phyloP scores from a whole-genome alignment of 257 asterid genomes.

The Solanum boliviense region DNA sequence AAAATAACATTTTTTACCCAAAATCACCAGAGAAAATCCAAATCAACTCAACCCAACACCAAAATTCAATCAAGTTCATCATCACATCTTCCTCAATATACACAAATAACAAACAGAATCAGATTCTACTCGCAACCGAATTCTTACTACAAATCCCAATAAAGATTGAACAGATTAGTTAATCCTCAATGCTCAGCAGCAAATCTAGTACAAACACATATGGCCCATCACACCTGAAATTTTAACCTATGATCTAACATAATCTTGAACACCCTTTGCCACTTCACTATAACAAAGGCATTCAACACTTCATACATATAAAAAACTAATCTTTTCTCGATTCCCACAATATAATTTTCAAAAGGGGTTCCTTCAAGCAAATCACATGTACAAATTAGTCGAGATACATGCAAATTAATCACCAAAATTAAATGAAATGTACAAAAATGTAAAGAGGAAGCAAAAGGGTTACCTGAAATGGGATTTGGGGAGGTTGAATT shows the following conservation, averaged over 20 bases:
- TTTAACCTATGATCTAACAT: not conserved
- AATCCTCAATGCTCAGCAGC: not conserved
- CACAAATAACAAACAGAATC: not conserved
- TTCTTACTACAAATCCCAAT: not conserved
- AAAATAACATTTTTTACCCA: not conserved
- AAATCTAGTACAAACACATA: not conserved
- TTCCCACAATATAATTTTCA: not conserved
- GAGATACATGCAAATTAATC: accelerated
- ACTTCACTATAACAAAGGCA: not conserved
- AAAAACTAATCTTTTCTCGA: not conserved
- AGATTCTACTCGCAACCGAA: not conserved
- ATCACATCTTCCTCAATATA: not conserved
- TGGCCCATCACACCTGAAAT: not conserved
- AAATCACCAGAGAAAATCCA: not conserved
- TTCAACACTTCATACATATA: not conserved
- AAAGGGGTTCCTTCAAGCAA: not conserved
- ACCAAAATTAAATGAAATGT: not conserved
- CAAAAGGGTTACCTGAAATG: not conserved
- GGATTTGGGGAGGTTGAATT: not conserved
- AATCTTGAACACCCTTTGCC: not conserved
- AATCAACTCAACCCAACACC: not conserved
- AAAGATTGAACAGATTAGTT: not conserved
- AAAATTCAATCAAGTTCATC: not conserved
- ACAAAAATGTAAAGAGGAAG: not conserved
- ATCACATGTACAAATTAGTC: not conserved